Base-by-base conservation (phyloP, 495 filamentous ascomycete species). In the Penicillium parvum region DNA sequence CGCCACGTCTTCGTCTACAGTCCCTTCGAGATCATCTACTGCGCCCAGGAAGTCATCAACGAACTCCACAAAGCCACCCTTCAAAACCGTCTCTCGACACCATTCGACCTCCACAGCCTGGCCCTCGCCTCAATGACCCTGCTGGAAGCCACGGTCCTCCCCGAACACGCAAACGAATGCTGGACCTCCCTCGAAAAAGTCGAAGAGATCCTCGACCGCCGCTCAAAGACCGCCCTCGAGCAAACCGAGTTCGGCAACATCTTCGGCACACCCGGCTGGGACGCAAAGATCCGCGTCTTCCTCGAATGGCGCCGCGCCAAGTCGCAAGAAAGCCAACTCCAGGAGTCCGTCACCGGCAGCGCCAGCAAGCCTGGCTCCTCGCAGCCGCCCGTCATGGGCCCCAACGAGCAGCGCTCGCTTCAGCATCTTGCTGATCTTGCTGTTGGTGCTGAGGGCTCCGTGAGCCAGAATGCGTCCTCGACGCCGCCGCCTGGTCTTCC, bases 81-180 rank as follows among this genome's bases (percentile, higher is more conserved):
- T 14, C 57, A 63, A 25, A 55, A 48, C 38, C 66, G 70, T 8
- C 57, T 57, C 17, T 33, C 63, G 3, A 68, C 66, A 7, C 85
- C 87, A 0, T 71, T 94, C 37, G 86, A 85, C 37, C 74, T 89
- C 44, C 84, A 92, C 58, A 85, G 84, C 43, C 65, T 78, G 20
- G 73, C 73, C n/a, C 67, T 94, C n/a, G 74, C 77, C 7, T 67
- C 81, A 1, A 65, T 89, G 52, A 82, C 80, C 18, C 74, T 94
- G 6, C 61, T 82, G 18, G 81, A 88, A 52, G 74, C 88, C 5
- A 69, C 66, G 2, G 82, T 77, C 17, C 53, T 76, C 15, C 66
- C 71, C 3, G 68, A 75, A 29, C 48, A 64, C 39, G 39, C 60
- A 3, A 58, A 64, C 52, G 55, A 69, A 42, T 64, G 72, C 55